A percentile compares a stretch with the other conserved stretches of the same genome.
Conservation (phyloP, 345 rosid species). For the Rubroshorea leprosula region DNA sequence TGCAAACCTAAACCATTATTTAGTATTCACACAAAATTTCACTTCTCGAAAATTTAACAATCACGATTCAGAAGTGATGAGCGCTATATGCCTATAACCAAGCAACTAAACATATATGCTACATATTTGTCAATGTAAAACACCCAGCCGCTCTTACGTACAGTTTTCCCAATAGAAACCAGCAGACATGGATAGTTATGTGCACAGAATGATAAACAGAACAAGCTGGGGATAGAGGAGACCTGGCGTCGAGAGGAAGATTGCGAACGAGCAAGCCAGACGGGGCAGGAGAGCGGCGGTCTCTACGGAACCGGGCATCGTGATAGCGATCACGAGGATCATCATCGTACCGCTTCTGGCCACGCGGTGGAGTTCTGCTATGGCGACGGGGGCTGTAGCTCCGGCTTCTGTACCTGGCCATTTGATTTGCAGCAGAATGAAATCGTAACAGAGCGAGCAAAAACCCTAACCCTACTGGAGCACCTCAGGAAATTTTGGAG, state of each 20-base stretch:
- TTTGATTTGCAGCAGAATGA: conserved; percentile 10
- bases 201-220: no score
- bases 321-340: conserved; percentile 36
- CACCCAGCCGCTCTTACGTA: no score
- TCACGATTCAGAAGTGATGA: no score
- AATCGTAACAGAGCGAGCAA: no score
- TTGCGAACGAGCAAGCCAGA: conserved; percentile 89
- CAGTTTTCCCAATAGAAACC: no score
- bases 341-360: conserved; percentile 54
- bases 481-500: background rate
- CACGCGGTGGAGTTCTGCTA: conserved; percentile 50
- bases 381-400: conserved; percentile 87
- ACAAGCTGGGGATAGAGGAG: background rate
- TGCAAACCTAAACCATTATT: no score
- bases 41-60: no score
- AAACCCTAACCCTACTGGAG: background rate
- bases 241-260: conserved; percentile 93
- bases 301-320: conserved; percentile 49
- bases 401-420: conserved; percentile 67
- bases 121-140: no score
- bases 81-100: no score
- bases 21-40: no score
- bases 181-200: no score
- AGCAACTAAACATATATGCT: no score
- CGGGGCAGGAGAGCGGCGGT: conserved; percentile 79